Evolutionary conservation across 768 basidiomycete species (phyloP), one percentile per base, ranked within the genome.

Genomic region (Lepiota subincarnata): DNA sequence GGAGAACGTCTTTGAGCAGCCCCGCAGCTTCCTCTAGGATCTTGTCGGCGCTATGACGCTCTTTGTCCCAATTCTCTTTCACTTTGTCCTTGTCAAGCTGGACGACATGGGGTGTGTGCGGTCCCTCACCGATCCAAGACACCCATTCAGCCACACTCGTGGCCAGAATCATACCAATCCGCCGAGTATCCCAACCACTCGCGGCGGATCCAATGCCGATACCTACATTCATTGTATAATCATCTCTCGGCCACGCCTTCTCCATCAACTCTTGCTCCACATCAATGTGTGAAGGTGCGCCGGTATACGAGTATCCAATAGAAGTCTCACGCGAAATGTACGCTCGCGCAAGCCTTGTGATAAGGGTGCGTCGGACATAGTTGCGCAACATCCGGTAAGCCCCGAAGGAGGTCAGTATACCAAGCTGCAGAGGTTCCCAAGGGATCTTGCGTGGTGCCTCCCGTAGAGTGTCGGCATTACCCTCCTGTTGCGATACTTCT

Each of bases 1-100:
- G 84, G 12, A 89, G 75, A 4, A 89, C 76, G 57, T 91, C 89
- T 63, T 82, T 85, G 55, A 87, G 60, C 5, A 86, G 77, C 0
- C 83, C 82, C 1, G 86, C 82, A 4, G 80, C 80, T 66, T 92
- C 89, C 41, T 83, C 80, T 53, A 92, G 60, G 41, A 91, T 75
- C 48, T 72, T 76, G 57, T 85, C 84, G 18, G 20, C 53, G 3
- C 43, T 28, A 6, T 37, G 22, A 36, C 53, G 53, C 57, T 72
- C 74, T 31, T 73, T 71, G 37, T 68, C 64, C 35, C 57, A 39
- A 20, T 57, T 53, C 53, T 61, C 39, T 66, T 63, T 47, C 28
- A 40, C 31, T 12, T 28, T 14, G 4, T 54, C 53, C 11, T 46
- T 53, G 18, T 53, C 52, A 16, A 24, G 22, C 18, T 47, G 45